Evolutionary conservation across 2,329 filamentous ascomycete genomes (phyloP).

Genomic region (Setomelanomma holmii): DNA sequence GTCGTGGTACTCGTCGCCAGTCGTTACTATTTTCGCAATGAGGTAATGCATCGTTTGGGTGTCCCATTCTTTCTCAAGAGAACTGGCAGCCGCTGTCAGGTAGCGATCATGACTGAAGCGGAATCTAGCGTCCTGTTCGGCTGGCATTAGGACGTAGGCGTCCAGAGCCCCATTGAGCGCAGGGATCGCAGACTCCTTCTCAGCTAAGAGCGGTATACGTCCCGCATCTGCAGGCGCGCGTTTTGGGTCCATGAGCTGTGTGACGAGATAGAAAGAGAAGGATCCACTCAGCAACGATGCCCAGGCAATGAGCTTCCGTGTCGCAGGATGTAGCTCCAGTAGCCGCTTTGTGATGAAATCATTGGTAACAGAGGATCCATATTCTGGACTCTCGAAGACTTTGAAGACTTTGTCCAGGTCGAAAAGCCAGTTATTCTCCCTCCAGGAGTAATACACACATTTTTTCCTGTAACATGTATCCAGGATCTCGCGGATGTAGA

Average conservation of each 20-base stretch:
- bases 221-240: conserved; percentile 54
- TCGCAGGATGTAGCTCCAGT: conserved; percentile 74
- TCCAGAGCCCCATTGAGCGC: conserved; percentile 85
- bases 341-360: conserved; percentile 83
- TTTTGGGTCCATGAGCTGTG: conserved; percentile 76
- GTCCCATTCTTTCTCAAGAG: conserved; percentile 67
- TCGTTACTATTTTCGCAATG: conserved; percentile 81
- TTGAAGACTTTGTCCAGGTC: conserved; percentile 86
- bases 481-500: conserved; percentile 90
- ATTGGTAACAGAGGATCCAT: conserved; percentile 80
- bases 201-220: conserved; percentile 58
- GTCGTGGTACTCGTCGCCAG: conserved; percentile 67
- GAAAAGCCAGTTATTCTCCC: conserved; percentile 77
- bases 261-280: conserved; percentile 84
- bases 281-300: conserved; percentile 80
- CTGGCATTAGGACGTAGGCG: conserved; percentile 80
- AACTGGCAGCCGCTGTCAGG: conserved; percentile 70
- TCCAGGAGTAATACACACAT: conserved; percentile 92
- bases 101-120: conserved; percentile 89
- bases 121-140: conserved; percentile 85
- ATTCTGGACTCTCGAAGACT: conserved; percentile 79
- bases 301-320: conserved; percentile 85
- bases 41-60: conserved; percentile 79
- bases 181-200: conserved; percentile 73
- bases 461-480: conserved; percentile 84